Evolutionary conservation across 345 rosid genomes (phyloP), one percentile per base, ranked within the genome.

Genomic region (Salix arbutifolia): DNA sequence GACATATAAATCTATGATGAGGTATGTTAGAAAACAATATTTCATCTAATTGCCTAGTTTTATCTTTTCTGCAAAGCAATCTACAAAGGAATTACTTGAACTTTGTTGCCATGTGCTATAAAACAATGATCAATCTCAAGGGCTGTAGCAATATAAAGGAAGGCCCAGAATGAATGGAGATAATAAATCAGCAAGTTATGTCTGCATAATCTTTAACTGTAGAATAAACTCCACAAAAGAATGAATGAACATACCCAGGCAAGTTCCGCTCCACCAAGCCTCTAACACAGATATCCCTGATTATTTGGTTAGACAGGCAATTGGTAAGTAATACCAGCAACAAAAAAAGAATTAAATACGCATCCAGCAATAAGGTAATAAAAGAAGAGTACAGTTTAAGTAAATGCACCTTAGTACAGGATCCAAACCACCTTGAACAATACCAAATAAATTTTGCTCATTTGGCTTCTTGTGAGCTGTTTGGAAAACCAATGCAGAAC

Each of bases 371-470:
- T 19, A 77, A 76, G 65, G 46, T 67, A 23, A 71, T 30, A 60
- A 42, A 21, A 70, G 40, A 56, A 71, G 40, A 53, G 38, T 11
- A 38, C 65, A 72, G 71, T 21, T 64, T 21, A 40, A 53, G 69
- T 48, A 23, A 71, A 77, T 73, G 81, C 77, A 92, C 97, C 97
- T 90, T 62, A 88, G 81, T 30, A 78, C 78, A 78, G 92, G 93
- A 88, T 92, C 97, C 70, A 90, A 81, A 78, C 94, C 91, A 68
- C 94, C 97, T 86, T 92, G 94, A 70, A 90, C 90, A 31, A 92
- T 92, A 74, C 93, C 97, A 75, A 92, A 92, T 78, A 92, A 85
- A 80, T 90, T 90, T 82, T 92, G 97, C 35, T 92, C 97, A 19
- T 83, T 70, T 58, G 94, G 93, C 76, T 93, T 87, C 74, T 80